phyloP scores from a whole-genome alignment of 1,284 basidiomycete genomes.

The Volvariella volvacea region DNA sequence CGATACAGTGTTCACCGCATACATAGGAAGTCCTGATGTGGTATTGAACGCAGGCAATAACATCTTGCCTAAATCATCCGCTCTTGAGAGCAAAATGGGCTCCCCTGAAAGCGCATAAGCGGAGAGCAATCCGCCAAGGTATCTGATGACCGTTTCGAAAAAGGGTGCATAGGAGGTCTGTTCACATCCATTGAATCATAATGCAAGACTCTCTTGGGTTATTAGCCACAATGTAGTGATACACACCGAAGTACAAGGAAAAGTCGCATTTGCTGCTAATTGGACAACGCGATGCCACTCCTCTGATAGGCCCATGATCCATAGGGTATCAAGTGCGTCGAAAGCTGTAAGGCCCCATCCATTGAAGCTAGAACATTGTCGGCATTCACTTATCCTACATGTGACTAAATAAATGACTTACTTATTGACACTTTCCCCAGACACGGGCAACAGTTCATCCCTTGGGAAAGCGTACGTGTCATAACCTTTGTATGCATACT shows the following conservation, averaged over 20 bases:
- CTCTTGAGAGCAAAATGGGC: slow-evolving; percentile 42
- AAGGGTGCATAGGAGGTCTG: slow-evolving; percentile 42
- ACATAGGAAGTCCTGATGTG: slow-evolving; percentile 44
- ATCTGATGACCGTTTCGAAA: slow-evolving; percentile 76
- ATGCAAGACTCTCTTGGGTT: slow-evolving; percentile 4
- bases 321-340: slow-evolving; percentile 73
- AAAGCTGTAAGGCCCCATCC: slow-evolving; percentile 77
- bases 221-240: slow-evolving; percentile 33
- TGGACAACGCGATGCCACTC: slow-evolving; percentile 61
- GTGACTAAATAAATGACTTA: slow-evolving; percentile 12
- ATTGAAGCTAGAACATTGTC: slow-evolving; percentile 42
- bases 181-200: not conserved
- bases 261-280: slow-evolving; percentile 42
- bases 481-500: slow-evolving; percentile 55
- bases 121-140: slow-evolving; percentile 69
- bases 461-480: slow-evolving; percentile 43
- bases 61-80: slow-evolving; percentile 46
- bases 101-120: slow-evolving; percentile 68
- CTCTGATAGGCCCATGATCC: slow-evolving; percentile 42
- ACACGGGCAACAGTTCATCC: slow-evolving; percentile 54
- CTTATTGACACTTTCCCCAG: slow-evolving; percentile 32
- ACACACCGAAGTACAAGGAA: slow-evolving; percentile 48
- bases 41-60: slow-evolving; percentile 53
- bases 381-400: slow-evolving; percentile 1
- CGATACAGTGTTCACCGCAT: slow-evolving; percentile 38